Conservation (phyloP, 768 basidiomycete species). For the Cystobasidium tubakii region DNA sequence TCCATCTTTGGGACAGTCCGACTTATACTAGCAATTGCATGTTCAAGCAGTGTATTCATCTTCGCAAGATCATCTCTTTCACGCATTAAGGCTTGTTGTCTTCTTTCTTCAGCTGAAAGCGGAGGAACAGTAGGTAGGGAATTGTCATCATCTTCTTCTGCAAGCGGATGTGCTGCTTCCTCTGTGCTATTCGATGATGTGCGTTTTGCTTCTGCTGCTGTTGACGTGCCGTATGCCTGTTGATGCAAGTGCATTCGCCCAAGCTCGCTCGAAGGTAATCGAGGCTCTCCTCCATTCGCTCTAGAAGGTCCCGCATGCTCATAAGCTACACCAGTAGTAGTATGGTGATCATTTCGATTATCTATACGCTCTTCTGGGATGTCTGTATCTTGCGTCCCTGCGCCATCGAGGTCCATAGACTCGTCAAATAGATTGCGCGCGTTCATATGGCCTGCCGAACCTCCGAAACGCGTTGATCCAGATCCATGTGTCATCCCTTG, state of each 20-base stretch:
- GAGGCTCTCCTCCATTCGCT: not conserved
- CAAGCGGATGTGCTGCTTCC: not conserved
- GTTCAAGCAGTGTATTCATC: conserved; percentile 38
- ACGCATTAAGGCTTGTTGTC: not conserved
- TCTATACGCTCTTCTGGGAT: not conserved
- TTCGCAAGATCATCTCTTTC: conserved; percentile 33
- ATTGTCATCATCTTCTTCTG: not conserved
- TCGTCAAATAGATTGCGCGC: conserved; percentile 12
- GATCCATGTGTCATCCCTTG: not conserved
- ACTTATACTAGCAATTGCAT: conserved; percentile 16
- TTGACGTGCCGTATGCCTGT: not conserved
- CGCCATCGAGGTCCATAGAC: conserved; percentile 11
- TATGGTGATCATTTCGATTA: too few species aligned
- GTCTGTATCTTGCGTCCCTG: not conserved
- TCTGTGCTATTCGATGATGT: not conserved
- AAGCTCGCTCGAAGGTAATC: conserved; percentile 1
- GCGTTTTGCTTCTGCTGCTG: not conserved
- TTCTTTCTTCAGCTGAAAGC: conserved; percentile 9
- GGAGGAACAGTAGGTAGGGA: not conserved
- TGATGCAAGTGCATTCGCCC: not conserved
- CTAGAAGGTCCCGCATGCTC: not conserved
- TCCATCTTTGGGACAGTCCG: conserved; percentile 24
- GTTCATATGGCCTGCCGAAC: not conserved
- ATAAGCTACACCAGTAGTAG: not conserved
- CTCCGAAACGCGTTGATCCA: not conserved